Conservation (phyloP, 2,329 filamentous ascomycete genomes). For the Stachybotrys chartarum region DNA sequence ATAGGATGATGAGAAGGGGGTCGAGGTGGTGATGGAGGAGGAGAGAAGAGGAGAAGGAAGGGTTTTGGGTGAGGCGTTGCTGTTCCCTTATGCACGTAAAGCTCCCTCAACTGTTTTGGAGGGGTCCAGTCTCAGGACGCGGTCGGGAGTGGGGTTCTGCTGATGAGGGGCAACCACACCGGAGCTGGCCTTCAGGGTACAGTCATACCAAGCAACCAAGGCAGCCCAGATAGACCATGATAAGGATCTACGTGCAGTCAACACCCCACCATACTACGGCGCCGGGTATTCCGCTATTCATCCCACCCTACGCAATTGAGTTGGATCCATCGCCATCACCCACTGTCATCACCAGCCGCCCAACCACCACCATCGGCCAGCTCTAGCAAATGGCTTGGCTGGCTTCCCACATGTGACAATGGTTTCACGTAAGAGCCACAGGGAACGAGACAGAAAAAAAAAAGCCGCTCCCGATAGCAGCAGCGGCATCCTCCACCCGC, state of each 20-base stretch:
- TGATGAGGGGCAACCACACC: background rate
- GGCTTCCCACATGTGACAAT: background rate
- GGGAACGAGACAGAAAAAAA: background rate
- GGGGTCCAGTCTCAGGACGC: background rate
- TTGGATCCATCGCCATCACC: background rate
- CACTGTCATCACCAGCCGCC: background rate
- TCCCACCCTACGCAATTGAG: slow-evolving; percentile 5
- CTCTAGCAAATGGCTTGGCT: background rate
- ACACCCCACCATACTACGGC: background rate
- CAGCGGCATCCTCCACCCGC: background rate
- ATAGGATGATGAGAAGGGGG: slow-evolving; percentile 6
- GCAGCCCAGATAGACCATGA: background rate
- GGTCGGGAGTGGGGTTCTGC: background rate
- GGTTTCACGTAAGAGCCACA: background rate
- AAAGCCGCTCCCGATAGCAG: background rate
- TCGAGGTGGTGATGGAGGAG: slow-evolving; percentile 7
- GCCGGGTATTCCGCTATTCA: slow-evolving; percentile 10
- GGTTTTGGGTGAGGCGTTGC: background rate
- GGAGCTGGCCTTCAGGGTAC: background rate
- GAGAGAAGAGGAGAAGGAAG: slow-evolving; percentile 11
- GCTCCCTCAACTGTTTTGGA: background rate
- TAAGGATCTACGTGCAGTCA: background rate
- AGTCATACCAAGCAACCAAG: background rate
- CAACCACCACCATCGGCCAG: slow-evolving; percentile 1
- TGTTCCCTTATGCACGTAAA: background rate